Conservation (phyloP, 805 yeast species). For the Wickerhamiella siamensis region DNA sequence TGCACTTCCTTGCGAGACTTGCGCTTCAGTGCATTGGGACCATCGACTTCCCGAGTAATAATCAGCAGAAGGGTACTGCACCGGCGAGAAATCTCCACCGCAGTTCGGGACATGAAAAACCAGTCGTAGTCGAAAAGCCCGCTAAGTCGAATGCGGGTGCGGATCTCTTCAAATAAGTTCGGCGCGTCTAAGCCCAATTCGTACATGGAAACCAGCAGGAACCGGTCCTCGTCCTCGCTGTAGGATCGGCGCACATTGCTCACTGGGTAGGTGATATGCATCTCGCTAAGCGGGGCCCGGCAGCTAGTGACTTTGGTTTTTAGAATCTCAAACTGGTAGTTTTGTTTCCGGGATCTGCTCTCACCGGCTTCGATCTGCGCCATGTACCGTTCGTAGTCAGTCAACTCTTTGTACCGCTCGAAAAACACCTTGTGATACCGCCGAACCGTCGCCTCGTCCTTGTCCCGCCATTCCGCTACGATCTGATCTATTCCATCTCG, state of each 20-base stretch:
- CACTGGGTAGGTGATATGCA: slow-evolving; percentile 60
- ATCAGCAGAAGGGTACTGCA: slow-evolving; percentile 65
- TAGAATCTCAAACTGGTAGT: slow-evolving; percentile 62
- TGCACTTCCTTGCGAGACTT: slow-evolving; percentile 13
- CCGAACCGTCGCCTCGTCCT: slow-evolving; percentile 61
- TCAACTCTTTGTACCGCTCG: slow-evolving; percentile 61
- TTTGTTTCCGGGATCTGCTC: slow-evolving; percentile 49
- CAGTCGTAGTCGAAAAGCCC: slow-evolving; percentile 76
- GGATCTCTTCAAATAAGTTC: slow-evolving; percentile 60
- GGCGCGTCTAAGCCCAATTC: slow-evolving; percentile 65
- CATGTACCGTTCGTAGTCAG: slow-evolving; percentile 77
- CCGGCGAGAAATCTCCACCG: slow-evolving; percentile 68
- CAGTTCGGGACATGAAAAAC: slow-evolving; percentile 66
- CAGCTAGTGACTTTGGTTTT: slow-evolving; percentile 59
- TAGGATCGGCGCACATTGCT: slow-evolving; percentile 53
- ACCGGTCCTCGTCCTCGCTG: slow-evolving; percentile 82
- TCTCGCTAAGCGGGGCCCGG: slow-evolving; percentile 60
- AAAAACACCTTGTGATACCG: slow-evolving; percentile 71
- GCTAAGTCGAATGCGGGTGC: slow-evolving; percentile 52
- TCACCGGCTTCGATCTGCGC: slow-evolving; percentile 80
- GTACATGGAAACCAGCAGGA: slow-evolving; percentile 60
- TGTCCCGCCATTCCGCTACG: slow-evolving; percentile 44
- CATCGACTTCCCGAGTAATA: slow-evolving; percentile 54
- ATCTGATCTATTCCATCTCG: slow-evolving; percentile 56
- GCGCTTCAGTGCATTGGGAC: slow-evolving; percentile 22